A percentile compares a stretch with the other conserved stretches of the same genome.
Conservation (phyloP, 768 basidiomycete genomes). For the Gyrodon lividus region DNA sequence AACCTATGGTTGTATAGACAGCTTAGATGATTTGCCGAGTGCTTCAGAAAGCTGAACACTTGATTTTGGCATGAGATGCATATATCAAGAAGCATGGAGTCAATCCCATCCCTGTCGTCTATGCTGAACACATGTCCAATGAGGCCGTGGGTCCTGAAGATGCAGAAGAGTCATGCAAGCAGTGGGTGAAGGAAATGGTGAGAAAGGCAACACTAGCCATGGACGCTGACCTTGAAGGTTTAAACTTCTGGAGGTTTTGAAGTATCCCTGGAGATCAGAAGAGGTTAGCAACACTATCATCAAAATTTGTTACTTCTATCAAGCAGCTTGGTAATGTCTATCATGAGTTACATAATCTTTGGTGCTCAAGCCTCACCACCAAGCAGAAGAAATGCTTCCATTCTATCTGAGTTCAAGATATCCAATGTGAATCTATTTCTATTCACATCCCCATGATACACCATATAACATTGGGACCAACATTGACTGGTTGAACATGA, state of each 20-base stretch:
- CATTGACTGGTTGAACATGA: background rate
- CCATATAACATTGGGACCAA: background rate
- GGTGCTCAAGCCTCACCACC: background rate
- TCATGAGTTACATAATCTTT: background rate
- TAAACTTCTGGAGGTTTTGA: constrained; percentile 1
- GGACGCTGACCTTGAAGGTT: background rate
- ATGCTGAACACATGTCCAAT: constrained; percentile 7
- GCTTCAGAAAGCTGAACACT: background rate
- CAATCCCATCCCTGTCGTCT: constrained; percentile 1
- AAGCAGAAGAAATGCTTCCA: background rate
- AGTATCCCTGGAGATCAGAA: background rate
- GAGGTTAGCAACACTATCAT: background rate
- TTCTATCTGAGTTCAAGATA: background rate
- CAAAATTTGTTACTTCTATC: background rate
- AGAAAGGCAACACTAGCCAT: background rate
- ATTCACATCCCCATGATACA: background rate
- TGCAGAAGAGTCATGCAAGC: background rate
- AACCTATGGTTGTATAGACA: background rate
- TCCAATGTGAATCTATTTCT: background rate
- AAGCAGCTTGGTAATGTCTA: background rate
- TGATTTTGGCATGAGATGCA: background rate
- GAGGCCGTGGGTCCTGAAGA: constrained; percentile 7
- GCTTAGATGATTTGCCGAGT: background rate
- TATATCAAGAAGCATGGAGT: background rate
- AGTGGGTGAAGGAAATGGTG: background rate